Evolutionary conservation across 176 grass and related monocot genomes (phyloP).

Genomic region (Pharus latifolius): DNA sequence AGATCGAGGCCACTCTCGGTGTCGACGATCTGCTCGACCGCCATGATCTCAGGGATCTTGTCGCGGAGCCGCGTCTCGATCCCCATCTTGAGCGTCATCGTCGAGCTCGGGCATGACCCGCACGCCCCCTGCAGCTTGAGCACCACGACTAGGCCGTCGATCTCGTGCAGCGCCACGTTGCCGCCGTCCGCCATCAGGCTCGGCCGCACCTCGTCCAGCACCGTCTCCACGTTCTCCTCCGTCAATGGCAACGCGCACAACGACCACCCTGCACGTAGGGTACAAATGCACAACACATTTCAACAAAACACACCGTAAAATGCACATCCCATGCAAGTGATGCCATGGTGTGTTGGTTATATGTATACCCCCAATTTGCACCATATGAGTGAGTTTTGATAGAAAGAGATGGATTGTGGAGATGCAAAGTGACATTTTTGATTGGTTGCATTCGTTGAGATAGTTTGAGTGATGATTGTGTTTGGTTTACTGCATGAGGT

Average conservation of each 20-base stretch:
- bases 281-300: background rate
- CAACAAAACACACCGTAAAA: too few species aligned
- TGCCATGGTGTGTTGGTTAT: too few species aligned
- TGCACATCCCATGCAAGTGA: too few species aligned
- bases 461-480: too few species aligned
- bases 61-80: constrained; percentile 87
- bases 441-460: too few species aligned
- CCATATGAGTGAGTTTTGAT: too few species aligned
- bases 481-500: too few species aligned
- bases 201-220: constrained; percentile 75
- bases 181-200: constrained; percentile 89
- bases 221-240: constrained; percentile 85
- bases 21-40: constrained; percentile 82
- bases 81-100: constrained; percentile 97
- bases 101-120: constrained; percentile 95
- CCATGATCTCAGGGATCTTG: constrained; percentile 85
- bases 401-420: too few species aligned
- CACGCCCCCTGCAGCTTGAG: constrained; percentile 92
- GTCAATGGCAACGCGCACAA: constrained; percentile 60
- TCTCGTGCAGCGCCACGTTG: constrained; percentile 90
- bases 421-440: too few species aligned
- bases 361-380: too few species aligned
- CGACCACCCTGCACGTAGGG: constrained; percentile 38
- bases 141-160: constrained; percentile 85
- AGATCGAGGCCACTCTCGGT: constrained; percentile 95